A percentile compares a stretch with the other conserved stretches of the same genome.
Evolutionary conservation across 2,329 filamentous ascomycete species (phyloP).

Genomic region (Neofusicoccum laricinum): DNA sequence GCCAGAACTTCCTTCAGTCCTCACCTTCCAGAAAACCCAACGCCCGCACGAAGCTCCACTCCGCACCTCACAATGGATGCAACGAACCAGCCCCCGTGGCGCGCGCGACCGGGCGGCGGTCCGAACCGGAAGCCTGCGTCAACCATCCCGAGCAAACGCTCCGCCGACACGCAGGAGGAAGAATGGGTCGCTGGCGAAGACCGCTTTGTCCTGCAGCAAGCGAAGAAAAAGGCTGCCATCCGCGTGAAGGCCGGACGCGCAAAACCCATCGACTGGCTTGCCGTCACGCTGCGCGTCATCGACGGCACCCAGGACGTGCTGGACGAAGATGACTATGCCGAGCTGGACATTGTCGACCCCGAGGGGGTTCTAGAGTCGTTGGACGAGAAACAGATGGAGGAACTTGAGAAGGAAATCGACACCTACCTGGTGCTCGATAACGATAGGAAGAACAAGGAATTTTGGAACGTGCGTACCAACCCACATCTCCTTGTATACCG

Average conservation of each 20-base stretch:
- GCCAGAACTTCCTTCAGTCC: neutral
- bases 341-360: conserved; percentile 75
- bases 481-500: neutral
- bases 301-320: conserved; percentile 75
- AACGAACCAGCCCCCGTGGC: conserved; percentile 34
- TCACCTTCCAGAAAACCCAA: neutral
- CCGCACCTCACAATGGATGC: conserved; percentile 26
- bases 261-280: conserved; percentile 89
- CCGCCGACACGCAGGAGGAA: conserved; percentile 47
- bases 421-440: conserved; percentile 77
- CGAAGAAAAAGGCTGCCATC: conserved; percentile 97
- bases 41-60: neutral
- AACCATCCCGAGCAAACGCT: conserved; percentile 41
- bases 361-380: conserved; percentile 76
- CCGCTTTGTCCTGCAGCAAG: conserved; percentile 90
- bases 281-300: conserved; percentile 84
- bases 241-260: conserved; percentile 87
- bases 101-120: conserved; percentile 23
- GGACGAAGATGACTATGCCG: conserved; percentile 79
- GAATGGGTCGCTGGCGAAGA: conserved; percentile 91
- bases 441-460: conserved; percentile 74
- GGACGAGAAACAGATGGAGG: conserved; percentile 62
- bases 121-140: conserved; percentile 28
- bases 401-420: conserved; percentile 80
- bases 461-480: conserved; percentile 66